Percentiles rank a stretch among this genome's conserved stretches.
phyloP scores from a whole-genome alignment of 805 yeast species.

The Candida andamanensis region DNA sequence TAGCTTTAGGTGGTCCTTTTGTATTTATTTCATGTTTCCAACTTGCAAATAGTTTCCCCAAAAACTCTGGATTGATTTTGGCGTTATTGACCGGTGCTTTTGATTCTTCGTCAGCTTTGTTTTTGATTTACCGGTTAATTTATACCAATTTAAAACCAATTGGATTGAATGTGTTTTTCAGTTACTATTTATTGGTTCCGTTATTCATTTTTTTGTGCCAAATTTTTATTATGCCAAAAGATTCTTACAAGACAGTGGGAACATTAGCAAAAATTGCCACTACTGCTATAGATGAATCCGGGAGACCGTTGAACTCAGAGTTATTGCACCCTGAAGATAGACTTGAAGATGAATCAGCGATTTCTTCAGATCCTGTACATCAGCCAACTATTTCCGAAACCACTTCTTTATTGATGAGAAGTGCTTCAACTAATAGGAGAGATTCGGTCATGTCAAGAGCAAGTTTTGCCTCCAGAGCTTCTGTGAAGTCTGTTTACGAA shows the following conservation, averaged over 20 bases:
- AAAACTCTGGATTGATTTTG: conserved; percentile 70
- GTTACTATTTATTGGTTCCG: conserved; percentile 68
- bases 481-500: conserved; percentile 58
- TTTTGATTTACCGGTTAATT: conserved; percentile 62
- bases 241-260: conserved; percentile 68
- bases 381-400: conserved; percentile 38
- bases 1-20: conserved; percentile 93
- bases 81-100: conserved; percentile 91
- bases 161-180: conserved; percentile 57
- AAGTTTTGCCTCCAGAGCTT: conserved; percentile 22
- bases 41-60: conserved; percentile 78
- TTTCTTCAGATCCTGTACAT: conserved; percentile 6
- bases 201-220: conserved; percentile 71
- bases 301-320: conserved; percentile 50
- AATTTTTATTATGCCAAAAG: conserved; percentile 70
- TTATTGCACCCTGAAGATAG: conserved; percentile 32
- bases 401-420: conserved; percentile 33
- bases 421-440: conserved; percentile 21
- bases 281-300: conserved; percentile 71
- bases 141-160: conserved; percentile 45
- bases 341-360: conserved; percentile 16
- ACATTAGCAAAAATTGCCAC: conserved; percentile 63
- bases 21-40: conserved; percentile 89
- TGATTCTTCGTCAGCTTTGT: conserved; percentile 87
- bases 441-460: conserved; percentile 32